A percentile compares a stretch with the other conserved stretches of the same genome.
These are phyloP conservation scores for Coelastrella sp. DNA, from an alignment of 139 green algal species.

Conservation along the genomic window DNA sequence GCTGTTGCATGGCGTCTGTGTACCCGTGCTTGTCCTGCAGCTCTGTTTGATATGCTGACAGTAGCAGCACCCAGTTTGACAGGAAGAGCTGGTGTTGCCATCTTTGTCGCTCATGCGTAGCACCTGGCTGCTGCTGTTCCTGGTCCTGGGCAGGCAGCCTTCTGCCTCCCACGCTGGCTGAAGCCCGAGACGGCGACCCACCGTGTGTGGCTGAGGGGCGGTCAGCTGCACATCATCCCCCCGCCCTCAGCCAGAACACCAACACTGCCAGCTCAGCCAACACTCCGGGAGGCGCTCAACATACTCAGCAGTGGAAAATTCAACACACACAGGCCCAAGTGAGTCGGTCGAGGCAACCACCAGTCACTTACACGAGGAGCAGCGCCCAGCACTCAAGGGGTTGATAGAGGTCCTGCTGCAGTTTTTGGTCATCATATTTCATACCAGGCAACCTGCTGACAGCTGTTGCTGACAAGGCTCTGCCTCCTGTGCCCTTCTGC, in stretches of 20 bases:
- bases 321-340: slow-evolving; percentile 22
- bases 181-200: slow-evolving; percentile 77
- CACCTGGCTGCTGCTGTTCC: background rate
- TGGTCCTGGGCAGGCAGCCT: slow-evolving; percentile 61
- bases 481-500: background rate
- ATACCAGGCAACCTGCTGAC: background rate
- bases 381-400: background rate
- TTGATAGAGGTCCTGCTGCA: background rate
- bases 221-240: slow-evolving; percentile 79
- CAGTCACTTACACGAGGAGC: background rate
- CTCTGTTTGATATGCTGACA: background rate
- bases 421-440: background rate
- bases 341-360: background rate
- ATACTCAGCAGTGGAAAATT: slow-evolving; percentile 47
- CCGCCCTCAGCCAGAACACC: slow-evolving; percentile 53
- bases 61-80: background rate
- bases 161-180: slow-evolving; percentile 85
- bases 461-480: background rate
- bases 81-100: background rate
- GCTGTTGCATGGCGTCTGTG: background rate
- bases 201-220: slow-evolving; percentile 79
- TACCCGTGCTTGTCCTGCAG: background rate
- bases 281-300: slow-evolving; percentile 54
- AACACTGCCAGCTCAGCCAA: slow-evolving; percentile 57
- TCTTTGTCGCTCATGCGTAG: background rate